Conservation (phyloP, 805 yeast genomes). For the Nakazawaea wickerhamii region DNA sequence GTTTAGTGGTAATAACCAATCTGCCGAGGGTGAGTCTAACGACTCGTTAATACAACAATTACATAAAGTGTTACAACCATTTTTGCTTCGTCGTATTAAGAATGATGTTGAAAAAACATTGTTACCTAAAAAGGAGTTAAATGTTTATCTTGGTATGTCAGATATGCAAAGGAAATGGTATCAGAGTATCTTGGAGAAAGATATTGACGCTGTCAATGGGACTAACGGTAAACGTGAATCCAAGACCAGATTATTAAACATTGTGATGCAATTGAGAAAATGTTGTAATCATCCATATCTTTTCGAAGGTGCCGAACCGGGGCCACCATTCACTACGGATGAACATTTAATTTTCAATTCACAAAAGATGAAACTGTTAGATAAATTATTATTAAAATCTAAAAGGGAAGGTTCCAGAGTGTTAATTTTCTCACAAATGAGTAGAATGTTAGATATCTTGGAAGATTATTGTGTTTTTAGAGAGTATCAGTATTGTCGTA, state of each 20-base stretch:
- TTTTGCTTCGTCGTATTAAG: slow-evolving; percentile 69
- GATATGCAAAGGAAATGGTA: slow-evolving; percentile 80
- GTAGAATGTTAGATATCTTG: slow-evolving; percentile 71
- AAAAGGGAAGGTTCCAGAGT: slow-evolving; percentile 72
- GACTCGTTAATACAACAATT: slow-evolving; percentile 59
- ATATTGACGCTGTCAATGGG: slow-evolving; percentile 83
- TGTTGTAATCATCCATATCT: slow-evolving; percentile 84
- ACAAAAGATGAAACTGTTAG: slow-evolving; percentile 67
- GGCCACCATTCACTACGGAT: slow-evolving; percentile 83
- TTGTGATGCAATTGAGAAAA: slow-evolving; percentile 80
- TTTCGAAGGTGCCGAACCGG: slow-evolving; percentile 86
- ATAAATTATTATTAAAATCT: slow-evolving; percentile 55
- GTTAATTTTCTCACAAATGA: slow-evolving; percentile 78
- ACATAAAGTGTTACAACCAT: slow-evolving; percentile 73
- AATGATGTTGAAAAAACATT: slow-evolving; percentile 77
- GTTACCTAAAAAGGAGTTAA: slow-evolving; percentile 69
- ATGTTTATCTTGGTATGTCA: slow-evolving; percentile 68
- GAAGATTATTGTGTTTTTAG: slow-evolving; percentile 76
- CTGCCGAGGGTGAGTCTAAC: slow-evolving; percentile 27
- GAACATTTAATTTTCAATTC: slow-evolving; percentile 75
- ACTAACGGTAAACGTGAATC: slow-evolving; percentile 69
- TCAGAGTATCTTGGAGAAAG: slow-evolving; percentile 69
- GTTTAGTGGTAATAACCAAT: slow-evolving; percentile 45
- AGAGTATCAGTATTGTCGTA: slow-evolving; percentile 66
- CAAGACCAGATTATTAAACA: slow-evolving; percentile 69